phyloP scores from a whole-genome alignment of 2,329 filamentous ascomycete species.

The Atkinsonella texensis region DNA sequence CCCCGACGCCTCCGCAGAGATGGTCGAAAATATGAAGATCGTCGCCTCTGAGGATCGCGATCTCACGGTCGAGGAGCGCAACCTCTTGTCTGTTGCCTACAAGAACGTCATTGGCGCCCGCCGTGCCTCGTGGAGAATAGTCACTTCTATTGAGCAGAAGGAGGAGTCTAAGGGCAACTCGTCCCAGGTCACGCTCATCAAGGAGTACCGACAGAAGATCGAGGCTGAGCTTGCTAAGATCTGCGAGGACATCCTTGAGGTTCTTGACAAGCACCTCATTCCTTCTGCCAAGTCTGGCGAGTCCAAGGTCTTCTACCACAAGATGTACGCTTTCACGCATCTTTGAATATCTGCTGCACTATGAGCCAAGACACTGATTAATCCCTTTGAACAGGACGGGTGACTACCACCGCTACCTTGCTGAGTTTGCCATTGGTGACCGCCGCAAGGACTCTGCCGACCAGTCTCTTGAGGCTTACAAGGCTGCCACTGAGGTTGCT shows the following conservation, averaged over 20 bases:
- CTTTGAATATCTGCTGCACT: background rate
- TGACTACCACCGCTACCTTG: slow-evolving; percentile 98
- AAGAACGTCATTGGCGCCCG: slow-evolving; percentile 98
- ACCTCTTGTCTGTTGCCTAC: slow-evolving; percentile 94
- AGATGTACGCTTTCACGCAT: slow-evolving; percentile 54
- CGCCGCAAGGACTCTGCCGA: slow-evolving; percentile 91
- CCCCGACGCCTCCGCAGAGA: slow-evolving; percentile 48
- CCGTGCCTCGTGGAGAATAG: slow-evolving; percentile 96
- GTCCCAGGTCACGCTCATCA: slow-evolving; percentile 79
- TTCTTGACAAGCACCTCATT: slow-evolving; percentile 88
- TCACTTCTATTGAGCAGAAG: slow-evolving; percentile 98
- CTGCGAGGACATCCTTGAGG: slow-evolving; percentile 93
- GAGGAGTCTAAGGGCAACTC: slow-evolving; percentile 98
- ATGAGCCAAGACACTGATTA: slow-evolving; percentile 1
- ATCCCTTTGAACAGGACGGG: slow-evolving; percentile 63
- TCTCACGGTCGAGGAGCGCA: slow-evolving; percentile 87
- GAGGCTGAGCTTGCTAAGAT: slow-evolving; percentile 94
- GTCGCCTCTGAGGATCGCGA: slow-evolving; percentile 81
- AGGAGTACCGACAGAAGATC: slow-evolving; percentile 98
- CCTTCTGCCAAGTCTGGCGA: slow-evolving; percentile 89
- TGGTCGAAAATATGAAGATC: slow-evolving; percentile 99
- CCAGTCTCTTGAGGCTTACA: slow-evolving; percentile 94
- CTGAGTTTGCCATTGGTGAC: slow-evolving; percentile 89
- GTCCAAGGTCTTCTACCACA: slow-evolving; percentile 99
- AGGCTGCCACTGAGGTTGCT: slow-evolving; percentile 89